Evolutionary conservation across 2,329 filamentous ascomycete species (phyloP).

Genomic region (Scedosporium boydii): DNA sequence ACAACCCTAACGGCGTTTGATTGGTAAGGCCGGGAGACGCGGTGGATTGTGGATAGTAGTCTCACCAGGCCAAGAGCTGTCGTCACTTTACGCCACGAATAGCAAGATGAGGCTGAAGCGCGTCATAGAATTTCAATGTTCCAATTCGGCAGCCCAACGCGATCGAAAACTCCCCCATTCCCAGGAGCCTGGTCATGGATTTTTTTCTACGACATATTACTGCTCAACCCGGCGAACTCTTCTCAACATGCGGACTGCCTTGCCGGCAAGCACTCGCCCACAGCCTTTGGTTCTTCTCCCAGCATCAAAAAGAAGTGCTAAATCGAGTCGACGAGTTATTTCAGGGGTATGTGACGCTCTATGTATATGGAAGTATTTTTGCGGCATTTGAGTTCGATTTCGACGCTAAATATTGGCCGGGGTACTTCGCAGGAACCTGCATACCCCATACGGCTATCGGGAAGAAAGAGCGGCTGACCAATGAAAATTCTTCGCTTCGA

Average conservation of each 20-base stretch:
- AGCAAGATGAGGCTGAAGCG: background rate
- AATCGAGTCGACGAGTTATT: background rate
- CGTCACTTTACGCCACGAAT: background rate
- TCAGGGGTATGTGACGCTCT: background rate
- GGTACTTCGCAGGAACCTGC: background rate
- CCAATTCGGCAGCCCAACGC: background rate
- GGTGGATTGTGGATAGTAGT: background rate
- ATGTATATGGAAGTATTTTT: background rate
- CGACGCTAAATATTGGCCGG: background rate
- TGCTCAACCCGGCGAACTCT: background rate
- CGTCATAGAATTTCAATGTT: background rate
- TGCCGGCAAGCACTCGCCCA: background rate
- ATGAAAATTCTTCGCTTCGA: conserved; percentile 21
- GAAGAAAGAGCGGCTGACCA: conserved; percentile 16
- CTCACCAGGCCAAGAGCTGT: background rate
- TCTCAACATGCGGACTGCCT: background rate
- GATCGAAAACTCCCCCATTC: background rate
- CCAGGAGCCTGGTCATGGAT: background rate
- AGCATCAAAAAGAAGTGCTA: background rate
- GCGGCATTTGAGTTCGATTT: background rate
- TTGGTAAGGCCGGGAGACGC: background rate
- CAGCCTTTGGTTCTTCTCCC: background rate
- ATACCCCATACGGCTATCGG: background rate
- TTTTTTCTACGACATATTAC: background rate
- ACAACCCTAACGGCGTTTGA: background rate